phyloP scores from a whole-genome alignment of 1,139 yeast genomes.

The Sugiyamaella grinbergsii region DNA sequence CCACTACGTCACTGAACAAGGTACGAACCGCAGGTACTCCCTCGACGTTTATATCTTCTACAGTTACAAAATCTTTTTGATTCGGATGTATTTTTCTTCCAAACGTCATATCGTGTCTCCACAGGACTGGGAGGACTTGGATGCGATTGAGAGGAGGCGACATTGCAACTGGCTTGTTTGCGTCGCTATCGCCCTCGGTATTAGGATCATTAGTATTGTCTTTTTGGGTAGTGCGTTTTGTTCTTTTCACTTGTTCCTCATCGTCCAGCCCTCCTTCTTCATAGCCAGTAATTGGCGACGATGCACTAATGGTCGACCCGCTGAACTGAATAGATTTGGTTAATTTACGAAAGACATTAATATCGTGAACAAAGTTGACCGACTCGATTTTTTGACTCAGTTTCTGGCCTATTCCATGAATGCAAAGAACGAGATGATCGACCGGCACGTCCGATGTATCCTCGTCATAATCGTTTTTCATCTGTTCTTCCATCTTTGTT shows the following conservation, averaged over 20 bases:
- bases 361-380: conserved; percentile 80
- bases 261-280: conserved; percentile 16
- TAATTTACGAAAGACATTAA: conserved; percentile 67
- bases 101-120: conserved; percentile 39
- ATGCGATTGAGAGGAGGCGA: conserved; percentile 49
- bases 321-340: conserved; percentile 56
- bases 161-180: too few relatives aligned
- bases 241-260: conserved; percentile 1
- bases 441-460: conserved; percentile 49
- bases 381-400: conserved; percentile 74
- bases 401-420: conserved; percentile 91
- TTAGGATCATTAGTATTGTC: too few relatives aligned
- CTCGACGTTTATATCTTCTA: conserved; percentile 70
- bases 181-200: too few relatives aligned
- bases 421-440: conserved; percentile 77
- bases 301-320: too few relatives aligned
- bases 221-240: too few relatives aligned
- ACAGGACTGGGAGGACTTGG: conserved; percentile 53
- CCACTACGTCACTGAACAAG: conserved; percentile 77
- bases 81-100: conserved; percentile 23
- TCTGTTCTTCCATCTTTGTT: conserved; percentile 32
- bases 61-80: conserved; percentile 49
- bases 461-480: conserved; percentile 35
- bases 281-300: conserved; percentile 32
- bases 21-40: conserved; percentile 76